Conservation (phyloP, 2,329 filamentous ascomycete species). For the Penicillium occitanis region DNA sequence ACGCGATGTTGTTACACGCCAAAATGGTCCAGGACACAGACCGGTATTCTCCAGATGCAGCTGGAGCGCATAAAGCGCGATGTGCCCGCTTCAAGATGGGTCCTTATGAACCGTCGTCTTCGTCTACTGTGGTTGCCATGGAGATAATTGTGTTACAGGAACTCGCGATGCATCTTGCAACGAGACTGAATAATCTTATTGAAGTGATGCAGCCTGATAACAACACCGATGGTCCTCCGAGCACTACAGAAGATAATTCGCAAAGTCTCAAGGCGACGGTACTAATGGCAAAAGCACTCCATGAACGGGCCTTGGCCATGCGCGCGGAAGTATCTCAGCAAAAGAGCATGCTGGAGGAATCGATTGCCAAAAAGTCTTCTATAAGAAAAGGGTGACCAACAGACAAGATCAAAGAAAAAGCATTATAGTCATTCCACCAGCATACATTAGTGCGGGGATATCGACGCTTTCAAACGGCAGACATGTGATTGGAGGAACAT, state of each 20-base stretch:
- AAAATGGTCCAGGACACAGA: not conserved
- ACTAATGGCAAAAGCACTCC: not conserved
- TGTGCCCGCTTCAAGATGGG: slow-evolving; percentile 18
- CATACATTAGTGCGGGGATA: slow-evolving; percentile 8
- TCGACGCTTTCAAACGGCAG: not conserved
- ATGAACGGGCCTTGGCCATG: slow-evolving; percentile 8
- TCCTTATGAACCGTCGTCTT: slow-evolving; percentile 17
- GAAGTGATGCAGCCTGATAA: not conserved
- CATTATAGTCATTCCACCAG: not conserved
- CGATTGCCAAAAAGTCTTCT: not conserved
- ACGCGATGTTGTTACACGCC: slow-evolving; percentile 14
- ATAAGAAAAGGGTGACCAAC: not conserved
- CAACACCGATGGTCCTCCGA: not conserved
- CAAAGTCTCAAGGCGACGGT: not conserved
- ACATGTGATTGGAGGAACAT: slow-evolving; percentile 12
- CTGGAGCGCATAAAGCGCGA: not conserved
- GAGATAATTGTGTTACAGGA: slow-evolving; percentile 18
- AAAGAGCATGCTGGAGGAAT: slow-evolving; percentile 8
- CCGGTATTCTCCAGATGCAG: not conserved
- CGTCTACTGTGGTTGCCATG: slow-evolving; percentile 17
- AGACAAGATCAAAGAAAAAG: not conserved
- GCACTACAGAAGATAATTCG: not conserved
- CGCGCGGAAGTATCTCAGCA: not conserved
- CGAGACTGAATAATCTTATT: not conserved
- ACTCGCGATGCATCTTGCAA: slow-evolving; percentile 15